phyloP scores from a whole-genome alignment of 2,329 filamentous ascomycete genomes.

The Exophiala sideris region DNA sequence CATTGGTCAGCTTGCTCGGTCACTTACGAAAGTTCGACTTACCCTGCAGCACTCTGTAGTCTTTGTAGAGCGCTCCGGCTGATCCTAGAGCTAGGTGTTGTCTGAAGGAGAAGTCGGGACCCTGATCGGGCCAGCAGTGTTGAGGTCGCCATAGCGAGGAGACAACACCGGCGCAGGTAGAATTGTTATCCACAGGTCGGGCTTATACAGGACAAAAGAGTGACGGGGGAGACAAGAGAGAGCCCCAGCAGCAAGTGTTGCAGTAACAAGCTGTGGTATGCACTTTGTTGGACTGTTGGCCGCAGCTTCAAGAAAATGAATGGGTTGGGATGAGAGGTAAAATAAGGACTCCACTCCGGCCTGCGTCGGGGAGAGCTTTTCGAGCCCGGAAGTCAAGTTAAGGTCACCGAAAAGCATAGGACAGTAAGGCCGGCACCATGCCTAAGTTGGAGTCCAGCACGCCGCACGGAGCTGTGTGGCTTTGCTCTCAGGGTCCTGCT shows the following conservation, averaged over 20 bases:
- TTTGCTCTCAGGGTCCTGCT: neutral
- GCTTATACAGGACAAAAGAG: slow-evolving; percentile 20
- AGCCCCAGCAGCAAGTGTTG: slow-evolving; percentile 12
- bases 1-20: slow-evolving; percentile 9
- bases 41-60: slow-evolving; percentile 43
- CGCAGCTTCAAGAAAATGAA: slow-evolving; percentile 19
- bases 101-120: slow-evolving; percentile 42
- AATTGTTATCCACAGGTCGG: slow-evolving; percentile 5
- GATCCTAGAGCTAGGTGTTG: slow-evolving; percentile 38
- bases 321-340: slow-evolving; percentile 7
- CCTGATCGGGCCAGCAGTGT: slow-evolving; percentile 45
- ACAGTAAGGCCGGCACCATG: too few relatives aligned
- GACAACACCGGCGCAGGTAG: slow-evolving; percentile 9
- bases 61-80: slow-evolving; percentile 42
- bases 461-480: neutral
- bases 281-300: slow-evolving; percentile 18
- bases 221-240: slow-evolving; percentile 17
- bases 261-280: slow-evolving; percentile 3
- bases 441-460: too few relatives aligned
- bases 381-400: too few relatives aligned
- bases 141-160: slow-evolving; percentile 53
- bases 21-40: slow-evolving; percentile 23
- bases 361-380: slow-evolving; percentile 3
- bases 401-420: too few relatives aligned
- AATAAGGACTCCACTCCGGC: slow-evolving; percentile 5